phyloP scores from a whole-genome alignment of 768 basidiomycete genomes.

The Leccinum subgranulosum region DNA sequence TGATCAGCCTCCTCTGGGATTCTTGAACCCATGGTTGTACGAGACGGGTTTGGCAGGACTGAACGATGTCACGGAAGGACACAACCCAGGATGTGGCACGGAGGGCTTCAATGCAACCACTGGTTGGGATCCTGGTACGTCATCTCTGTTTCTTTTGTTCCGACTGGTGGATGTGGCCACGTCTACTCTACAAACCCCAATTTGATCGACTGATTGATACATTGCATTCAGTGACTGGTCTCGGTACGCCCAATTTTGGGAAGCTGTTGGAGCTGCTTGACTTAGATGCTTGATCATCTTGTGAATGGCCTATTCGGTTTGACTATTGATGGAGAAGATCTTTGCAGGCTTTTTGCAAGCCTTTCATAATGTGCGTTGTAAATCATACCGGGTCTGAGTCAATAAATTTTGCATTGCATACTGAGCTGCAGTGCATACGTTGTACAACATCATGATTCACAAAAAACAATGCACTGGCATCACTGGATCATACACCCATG shows the following conservation, averaged over 20 bases:
- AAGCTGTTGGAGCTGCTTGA: constrained; percentile 37
- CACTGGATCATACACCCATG: too few species aligned
- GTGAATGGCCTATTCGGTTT: too few species aligned
- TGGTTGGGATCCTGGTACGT: constrained; percentile 61
- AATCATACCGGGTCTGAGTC: too few species aligned
- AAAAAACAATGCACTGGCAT: too few species aligned
- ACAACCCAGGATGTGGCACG: constrained; percentile 53
- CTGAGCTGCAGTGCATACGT: too few species aligned
- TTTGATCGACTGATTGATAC: background rate
- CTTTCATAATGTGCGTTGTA: too few species aligned
- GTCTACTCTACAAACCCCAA: background rate
- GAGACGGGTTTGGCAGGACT: constrained; percentile 30
- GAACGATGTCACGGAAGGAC: constrained; percentile 59
- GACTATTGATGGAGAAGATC: too few species aligned
- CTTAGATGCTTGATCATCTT: background rate
- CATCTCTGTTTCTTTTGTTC: background rate
- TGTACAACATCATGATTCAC: too few species aligned
- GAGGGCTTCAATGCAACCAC: constrained; percentile 26
- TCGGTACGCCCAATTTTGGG: constrained; percentile 53
- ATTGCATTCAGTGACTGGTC: constrained; percentile 43
- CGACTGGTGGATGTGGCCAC: background rate
- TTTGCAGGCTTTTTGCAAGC: too few species aligned
- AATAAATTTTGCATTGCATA: too few species aligned
- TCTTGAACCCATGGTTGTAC: constrained; percentile 65
- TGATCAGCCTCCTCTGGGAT: constrained; percentile 41